phyloP scores from a whole-genome alignment of 306 rosid genomes.

The Sophora flavescens region DNA sequence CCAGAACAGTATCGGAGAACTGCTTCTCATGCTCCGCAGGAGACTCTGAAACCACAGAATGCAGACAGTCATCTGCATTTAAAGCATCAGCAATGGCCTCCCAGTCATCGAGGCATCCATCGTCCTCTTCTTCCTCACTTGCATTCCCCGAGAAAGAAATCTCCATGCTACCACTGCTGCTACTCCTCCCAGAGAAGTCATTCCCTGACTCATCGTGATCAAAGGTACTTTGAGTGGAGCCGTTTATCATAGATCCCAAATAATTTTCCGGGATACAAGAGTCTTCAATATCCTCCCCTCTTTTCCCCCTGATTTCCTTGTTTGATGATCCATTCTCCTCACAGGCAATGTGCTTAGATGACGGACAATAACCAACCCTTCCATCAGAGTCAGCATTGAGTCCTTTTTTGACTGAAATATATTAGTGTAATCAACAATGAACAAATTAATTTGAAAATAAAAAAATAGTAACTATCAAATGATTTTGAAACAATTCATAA shows the following conservation, averaged over 20 bases:
- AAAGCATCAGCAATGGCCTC: slow-evolving; percentile 72
- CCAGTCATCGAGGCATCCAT: slow-evolving; percentile 75
- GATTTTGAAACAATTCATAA: slow-evolving; percentile 5
- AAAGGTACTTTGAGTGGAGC: slow-evolving; percentile 42
- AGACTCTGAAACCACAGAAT: slow-evolving; percentile 38
- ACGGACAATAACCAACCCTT: slow-evolving; percentile 46
- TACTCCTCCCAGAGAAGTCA: slow-evolving; percentile 37
- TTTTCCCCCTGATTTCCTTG: slow-evolving; percentile 45
- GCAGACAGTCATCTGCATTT: slow-evolving; percentile 43
- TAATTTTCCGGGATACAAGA: slow-evolving; percentile 43
- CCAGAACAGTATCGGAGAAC: background rate
- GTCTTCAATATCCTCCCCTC: slow-evolving; percentile 48
- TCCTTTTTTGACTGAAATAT: slow-evolving; percentile 61
- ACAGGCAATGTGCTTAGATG: slow-evolving; percentile 39
- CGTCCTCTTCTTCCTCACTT: slow-evolving; percentile 54
- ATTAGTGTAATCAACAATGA: slow-evolving; percentile 22
- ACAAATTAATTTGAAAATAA: background rate
- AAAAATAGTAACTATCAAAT: background rate
- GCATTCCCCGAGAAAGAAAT: slow-evolving; percentile 44
- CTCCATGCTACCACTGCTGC: slow-evolving; percentile 40
- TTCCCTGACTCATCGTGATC: slow-evolving; percentile 47
- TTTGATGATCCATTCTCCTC: slow-evolving; percentile 48
- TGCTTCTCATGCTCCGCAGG: slow-evolving; percentile 32
- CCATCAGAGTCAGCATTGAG: slow-evolving; percentile 45
- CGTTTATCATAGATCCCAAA: slow-evolving; percentile 45